phyloP scores from a whole-genome alignment of 805 yeast species.

The Wickerhamiella allomyrinae region DNA sequence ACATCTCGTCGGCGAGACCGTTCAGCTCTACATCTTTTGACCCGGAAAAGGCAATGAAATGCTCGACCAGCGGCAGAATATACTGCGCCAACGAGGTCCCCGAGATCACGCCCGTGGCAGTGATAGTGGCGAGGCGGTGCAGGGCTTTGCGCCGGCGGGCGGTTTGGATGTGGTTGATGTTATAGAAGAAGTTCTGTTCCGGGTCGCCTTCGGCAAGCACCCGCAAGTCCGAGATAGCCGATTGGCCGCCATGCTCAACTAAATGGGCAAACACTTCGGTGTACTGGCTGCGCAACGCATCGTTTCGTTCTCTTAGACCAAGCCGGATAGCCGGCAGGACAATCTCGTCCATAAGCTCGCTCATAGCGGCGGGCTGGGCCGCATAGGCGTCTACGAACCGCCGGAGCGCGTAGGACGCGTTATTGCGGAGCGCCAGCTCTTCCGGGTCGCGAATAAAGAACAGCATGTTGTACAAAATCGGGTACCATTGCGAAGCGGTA shows the following conservation, averaged over 20 bases:
- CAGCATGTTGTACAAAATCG: conserved; percentile 53
- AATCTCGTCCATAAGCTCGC: conserved; percentile 32
- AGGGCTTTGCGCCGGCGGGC: conserved; percentile 80
- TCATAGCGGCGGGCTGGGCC: not conserved
- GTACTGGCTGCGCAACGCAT: conserved; percentile 57
- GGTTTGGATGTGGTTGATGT: conserved; percentile 68
- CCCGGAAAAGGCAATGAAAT: conserved; percentile 43
- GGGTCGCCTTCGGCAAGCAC: conserved; percentile 54
- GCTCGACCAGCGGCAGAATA: conserved; percentile 73
- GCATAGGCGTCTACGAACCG: conserved; percentile 28
- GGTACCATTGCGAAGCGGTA: conserved; percentile 57
- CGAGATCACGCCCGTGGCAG: conserved; percentile 29
- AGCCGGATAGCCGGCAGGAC: conserved; percentile 50
- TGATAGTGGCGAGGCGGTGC: conserved; percentile 40
- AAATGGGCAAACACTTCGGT: conserved; percentile 50
- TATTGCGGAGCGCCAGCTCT: conserved; percentile 68
- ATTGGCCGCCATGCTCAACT: conserved; percentile 25
- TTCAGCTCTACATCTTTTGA: conserved; percentile 23
- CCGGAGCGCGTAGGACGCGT: conserved; percentile 50
- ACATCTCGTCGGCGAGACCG: conserved; percentile 31
- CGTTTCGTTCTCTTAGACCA: conserved; percentile 50
- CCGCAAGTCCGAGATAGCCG: conserved; percentile 18
- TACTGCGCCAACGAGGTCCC: conserved; percentile 57
- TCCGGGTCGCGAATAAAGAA: conserved; percentile 62
- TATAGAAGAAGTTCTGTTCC: conserved; percentile 67